Percentiles rank a stretch among this genome's conserved stretches.
These are phyloP conservation scores for Ceratobasidium sp. DNA, from an alignment of 1,284 basidiomycete genomes.

Conservation along the genomic window DNA sequence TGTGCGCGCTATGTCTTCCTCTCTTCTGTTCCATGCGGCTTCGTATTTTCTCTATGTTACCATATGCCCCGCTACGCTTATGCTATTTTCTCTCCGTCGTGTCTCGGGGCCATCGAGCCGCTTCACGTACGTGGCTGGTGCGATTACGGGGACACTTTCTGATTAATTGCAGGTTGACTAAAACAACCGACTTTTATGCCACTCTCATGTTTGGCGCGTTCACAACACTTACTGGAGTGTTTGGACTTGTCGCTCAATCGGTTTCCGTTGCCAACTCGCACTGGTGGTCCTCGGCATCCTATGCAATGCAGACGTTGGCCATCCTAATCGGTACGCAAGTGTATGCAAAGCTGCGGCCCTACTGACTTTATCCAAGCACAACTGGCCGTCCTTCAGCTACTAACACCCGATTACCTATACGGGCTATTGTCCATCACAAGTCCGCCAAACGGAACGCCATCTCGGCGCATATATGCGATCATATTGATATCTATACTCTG, in stretches of 20 bases:
- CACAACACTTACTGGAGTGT: slow-evolving; percentile 24
- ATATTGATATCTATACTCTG: background rate
- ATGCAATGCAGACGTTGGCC: slow-evolving; percentile 12
- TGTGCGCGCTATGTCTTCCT: slow-evolving; percentile 18
- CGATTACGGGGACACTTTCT: background rate
- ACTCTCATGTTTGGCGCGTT: slow-evolving; percentile 17
- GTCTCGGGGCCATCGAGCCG: background rate
- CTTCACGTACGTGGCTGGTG: background rate
- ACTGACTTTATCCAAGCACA: background rate
- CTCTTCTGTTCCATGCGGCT: slow-evolving; percentile 15
- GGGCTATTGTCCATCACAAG: slow-evolving; percentile 8
- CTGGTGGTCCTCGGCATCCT: slow-evolving; percentile 13
- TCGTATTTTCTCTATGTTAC: slow-evolving; percentile 18
- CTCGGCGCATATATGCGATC: slow-evolving; percentile 36
- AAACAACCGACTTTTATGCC: slow-evolving; percentile 19
- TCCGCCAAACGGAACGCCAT: slow-evolving; percentile 4
- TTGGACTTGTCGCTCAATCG: slow-evolving; percentile 25
- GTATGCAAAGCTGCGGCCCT: background rate
- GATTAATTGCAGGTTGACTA: background rate
- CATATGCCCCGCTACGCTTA: slow-evolving; percentile 23
- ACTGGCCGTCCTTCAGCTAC: slow-evolving; percentile 21
- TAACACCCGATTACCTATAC: slow-evolving; percentile 24
- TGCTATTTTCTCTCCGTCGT: slow-evolving; percentile 16
- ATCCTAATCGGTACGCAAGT: slow-evolving; percentile 7
- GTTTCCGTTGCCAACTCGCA: background rate